Conservation (phyloP, 345 rosid genomes). For the Corchorus capsularis region DNA sequence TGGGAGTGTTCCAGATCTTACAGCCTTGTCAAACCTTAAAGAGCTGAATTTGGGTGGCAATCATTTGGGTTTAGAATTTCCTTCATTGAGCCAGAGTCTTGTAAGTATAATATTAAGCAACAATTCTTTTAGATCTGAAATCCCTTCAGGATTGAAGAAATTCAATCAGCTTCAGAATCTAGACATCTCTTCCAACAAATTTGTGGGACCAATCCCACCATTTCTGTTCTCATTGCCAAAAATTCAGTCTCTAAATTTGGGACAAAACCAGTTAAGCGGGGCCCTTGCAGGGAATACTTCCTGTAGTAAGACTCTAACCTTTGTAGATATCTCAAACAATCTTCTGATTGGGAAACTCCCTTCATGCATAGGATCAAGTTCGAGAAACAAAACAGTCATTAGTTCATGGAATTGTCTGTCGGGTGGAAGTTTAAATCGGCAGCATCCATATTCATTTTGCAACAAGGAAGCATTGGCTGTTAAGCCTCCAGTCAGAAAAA, state of each 20-base stretch:
- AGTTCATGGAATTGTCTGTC: slow-evolving; percentile 85
- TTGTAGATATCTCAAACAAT: slow-evolving; percentile 69
- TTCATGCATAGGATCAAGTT: slow-evolving; percentile 46
- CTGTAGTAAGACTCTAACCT: slow-evolving; percentile 51
- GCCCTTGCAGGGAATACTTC: slow-evolving; percentile 47
- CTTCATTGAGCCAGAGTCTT: slow-evolving; percentile 53
- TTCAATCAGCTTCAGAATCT: slow-evolving; percentile 50
- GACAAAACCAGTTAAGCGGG: slow-evolving; percentile 57
- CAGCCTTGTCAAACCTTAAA: slow-evolving; percentile 38
- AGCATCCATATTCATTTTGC: slow-evolving; percentile 74
- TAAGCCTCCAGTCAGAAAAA: slow-evolving; percentile 42
- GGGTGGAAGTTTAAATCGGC: slow-evolving; percentile 43
- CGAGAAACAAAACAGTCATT: slow-evolving; percentile 53
- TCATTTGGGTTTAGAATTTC: slow-evolving; percentile 62
- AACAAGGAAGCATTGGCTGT: slow-evolving; percentile 77
- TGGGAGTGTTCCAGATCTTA: slow-evolving; percentile 69
- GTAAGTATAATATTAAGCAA: slow-evolving; percentile 45
- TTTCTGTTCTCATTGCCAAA: slow-evolving; percentile 62
- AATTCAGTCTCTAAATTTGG: slow-evolving; percentile 53
- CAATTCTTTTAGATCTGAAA: slow-evolving; percentile 66
- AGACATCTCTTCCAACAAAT: slow-evolving; percentile 60
- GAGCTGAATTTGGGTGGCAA: slow-evolving; percentile 66
- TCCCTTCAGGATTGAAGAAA: slow-evolving; percentile 48
- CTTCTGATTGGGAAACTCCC: slow-evolving; percentile 75
- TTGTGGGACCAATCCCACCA: slow-evolving; percentile 62